These are phyloP conservation scores for Limnanthes douglasii DNA, from an alignment of 345 rosid species.

Conservation along the genomic window DNA sequence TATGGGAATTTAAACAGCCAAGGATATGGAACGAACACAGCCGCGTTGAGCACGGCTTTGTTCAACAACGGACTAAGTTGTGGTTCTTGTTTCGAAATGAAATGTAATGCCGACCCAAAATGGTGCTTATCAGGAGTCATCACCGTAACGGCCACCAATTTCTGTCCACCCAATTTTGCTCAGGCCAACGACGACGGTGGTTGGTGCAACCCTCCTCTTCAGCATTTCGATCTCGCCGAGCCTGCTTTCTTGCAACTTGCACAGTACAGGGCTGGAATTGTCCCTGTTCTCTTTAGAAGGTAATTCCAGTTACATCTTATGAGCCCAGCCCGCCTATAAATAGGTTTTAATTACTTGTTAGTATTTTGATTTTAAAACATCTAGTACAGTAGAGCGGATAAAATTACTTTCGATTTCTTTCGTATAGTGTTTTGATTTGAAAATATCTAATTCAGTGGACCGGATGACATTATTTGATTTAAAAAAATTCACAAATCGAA, in stretches of 20 bases:
- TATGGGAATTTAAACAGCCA: conserved; percentile 59
- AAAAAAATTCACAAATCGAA: too few species aligned
- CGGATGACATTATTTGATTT: too few species aligned
- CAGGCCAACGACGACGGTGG: conserved; percentile 78
- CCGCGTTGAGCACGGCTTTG: conserved; percentile 62
- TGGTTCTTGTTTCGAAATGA: conserved; percentile 69
- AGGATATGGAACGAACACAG: conserved; percentile 73
- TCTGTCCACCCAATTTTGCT: conserved; percentile 77
- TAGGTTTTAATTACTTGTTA: too few species aligned
- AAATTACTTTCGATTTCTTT: too few species aligned
- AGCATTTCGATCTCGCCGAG: conserved; percentile 91
- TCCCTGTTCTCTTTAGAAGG: conserved; percentile 86
- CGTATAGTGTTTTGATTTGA: too few species aligned
- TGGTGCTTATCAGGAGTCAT: conserved; percentile 63
- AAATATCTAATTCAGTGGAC: too few species aligned
- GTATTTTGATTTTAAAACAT: too few species aligned
- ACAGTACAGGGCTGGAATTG: conserved; percentile 88
- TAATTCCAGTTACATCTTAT: too few species aligned
- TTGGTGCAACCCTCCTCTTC: conserved; percentile 98
- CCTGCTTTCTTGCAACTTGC: conserved; percentile 93
- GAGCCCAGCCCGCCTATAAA: too few species aligned
- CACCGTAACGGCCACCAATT: conserved; percentile 71
- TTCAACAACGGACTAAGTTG: conserved; percentile 75
- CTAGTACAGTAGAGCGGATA: too few species aligned
- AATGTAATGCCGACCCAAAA: conserved; percentile 37